Evolutionary conservation across 1,139 yeast species (phyloP).

Genomic region (Scheffersomyces cryptocercus): DNA sequence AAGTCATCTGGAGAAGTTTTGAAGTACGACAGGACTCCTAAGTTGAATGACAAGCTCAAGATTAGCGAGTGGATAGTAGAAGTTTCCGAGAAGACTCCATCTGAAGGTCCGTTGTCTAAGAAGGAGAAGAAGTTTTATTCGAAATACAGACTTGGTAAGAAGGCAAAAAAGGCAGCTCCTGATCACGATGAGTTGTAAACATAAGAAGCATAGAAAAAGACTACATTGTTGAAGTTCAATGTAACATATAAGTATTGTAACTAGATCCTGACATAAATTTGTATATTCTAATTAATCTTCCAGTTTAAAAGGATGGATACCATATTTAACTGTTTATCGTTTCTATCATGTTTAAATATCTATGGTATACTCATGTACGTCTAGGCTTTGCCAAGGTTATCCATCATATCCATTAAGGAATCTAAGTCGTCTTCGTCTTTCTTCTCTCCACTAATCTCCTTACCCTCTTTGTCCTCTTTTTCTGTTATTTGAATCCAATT

Average conservation of each 20-base stretch:
- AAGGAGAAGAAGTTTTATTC: constrained; percentile 31
- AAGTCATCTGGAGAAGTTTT: constrained; percentile 19
- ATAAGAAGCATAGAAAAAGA: too few species aligned
- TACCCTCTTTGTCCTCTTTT: constrained; percentile 13
- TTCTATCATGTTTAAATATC: too few species aligned
- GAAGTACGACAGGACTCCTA: constrained; percentile 22
- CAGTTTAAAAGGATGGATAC: too few species aligned
- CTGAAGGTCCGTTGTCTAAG: constrained; percentile 43
- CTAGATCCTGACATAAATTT: constrained; percentile 2
- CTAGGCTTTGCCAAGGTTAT: constrained; percentile 28
- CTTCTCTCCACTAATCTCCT: constrained; percentile 12
- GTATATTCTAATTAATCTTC: not conserved
- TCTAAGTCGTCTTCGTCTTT: constrained; percentile 26
- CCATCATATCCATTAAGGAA: constrained; percentile 40
- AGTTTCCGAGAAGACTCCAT: constrained; percentile 27
- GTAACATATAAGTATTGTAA: constrained; percentile 1
- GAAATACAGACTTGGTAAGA: constrained; percentile 33
- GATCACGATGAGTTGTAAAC: constrained; percentile 40
- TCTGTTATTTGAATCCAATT: constrained; percentile 48
- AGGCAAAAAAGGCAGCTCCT: constrained; percentile 18
- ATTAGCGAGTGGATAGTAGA: constrained; percentile 38
- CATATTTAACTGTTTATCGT: too few species aligned
- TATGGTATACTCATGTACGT: not conserved
- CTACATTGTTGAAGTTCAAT: not conserved
- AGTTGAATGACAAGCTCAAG: constrained; percentile 31